Conservation (phyloP, 2,329 filamentous ascomycete genomes). For the Beauveria sp. region DNA sequence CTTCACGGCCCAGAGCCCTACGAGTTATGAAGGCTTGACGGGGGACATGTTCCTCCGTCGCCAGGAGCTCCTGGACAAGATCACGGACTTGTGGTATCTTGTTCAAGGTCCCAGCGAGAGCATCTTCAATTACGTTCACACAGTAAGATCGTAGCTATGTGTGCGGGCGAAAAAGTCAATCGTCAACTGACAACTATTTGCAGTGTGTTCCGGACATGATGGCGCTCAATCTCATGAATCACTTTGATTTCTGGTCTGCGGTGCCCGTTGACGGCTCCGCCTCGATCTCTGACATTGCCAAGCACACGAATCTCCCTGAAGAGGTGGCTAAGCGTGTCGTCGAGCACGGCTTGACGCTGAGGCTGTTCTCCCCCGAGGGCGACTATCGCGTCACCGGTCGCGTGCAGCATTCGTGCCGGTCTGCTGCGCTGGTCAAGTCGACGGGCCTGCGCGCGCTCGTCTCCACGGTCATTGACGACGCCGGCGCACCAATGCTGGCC, state of each 20-base stretch:
- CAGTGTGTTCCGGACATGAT: conserved; percentile 37
- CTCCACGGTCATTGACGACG: conserved; percentile 29
- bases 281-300: conserved; percentile 32
- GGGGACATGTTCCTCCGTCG: conserved; percentile 35
- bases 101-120: conserved; percentile 42
- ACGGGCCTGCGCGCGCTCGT: conserved; percentile 28
- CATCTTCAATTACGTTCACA: conserved; percentile 37
- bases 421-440: conserved; percentile 27
- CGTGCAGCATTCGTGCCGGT: conserved; percentile 30
- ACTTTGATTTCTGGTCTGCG: conserved; percentile 44
- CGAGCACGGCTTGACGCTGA: conserved; percentile 30
- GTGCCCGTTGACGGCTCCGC: conserved; percentile 40
- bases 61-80: conserved; percentile 35
- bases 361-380: conserved; percentile 25
- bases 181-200: conserved; percentile 12
- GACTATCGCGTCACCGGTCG: conserved; percentile 17
- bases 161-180: too few relatives aligned
- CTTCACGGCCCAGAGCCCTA: conserved; percentile 35
- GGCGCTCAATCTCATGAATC: conserved; percentile 39
- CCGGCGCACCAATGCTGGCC: conserved; percentile 28
- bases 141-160: conserved; percentile 19
- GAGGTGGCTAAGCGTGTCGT: conserved; percentile 31
- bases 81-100: conserved; percentile 39
- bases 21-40: conserved; percentile 32
- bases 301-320: conserved; percentile 27